Percentiles rank a stretch among this genome's conserved stretches.
Evolutionary conservation across 176 grass and related monocot species (phyloP).

Genomic region (Ampelocalamus luodianensis): DNA sequence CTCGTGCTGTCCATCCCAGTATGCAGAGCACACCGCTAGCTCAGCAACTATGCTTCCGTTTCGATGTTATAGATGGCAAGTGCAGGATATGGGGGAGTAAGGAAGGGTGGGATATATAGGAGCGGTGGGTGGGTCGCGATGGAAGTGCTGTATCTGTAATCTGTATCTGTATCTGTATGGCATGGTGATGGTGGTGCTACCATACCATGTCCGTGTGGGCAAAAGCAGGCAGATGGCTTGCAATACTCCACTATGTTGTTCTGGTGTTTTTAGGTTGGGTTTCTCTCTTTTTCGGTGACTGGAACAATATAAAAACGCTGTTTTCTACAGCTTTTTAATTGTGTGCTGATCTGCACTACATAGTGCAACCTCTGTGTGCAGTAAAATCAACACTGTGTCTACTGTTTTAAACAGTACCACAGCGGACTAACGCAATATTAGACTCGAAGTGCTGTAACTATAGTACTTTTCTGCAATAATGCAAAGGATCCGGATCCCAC

Average conservation of each 20-base stretch:
- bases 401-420: too few relatives aligned
- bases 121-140: conserved; percentile 8
- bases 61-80: background rate
- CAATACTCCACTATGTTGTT: background rate
- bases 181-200: background rate
- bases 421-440: too few relatives aligned
- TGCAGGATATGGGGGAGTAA: background rate
- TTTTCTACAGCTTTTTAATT: too few relatives aligned
- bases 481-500: too few relatives aligned
- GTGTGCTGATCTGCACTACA: too few relatives aligned
- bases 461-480: too few relatives aligned
- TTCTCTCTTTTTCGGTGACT: conserved; percentile 12
- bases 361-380: too few relatives aligned
- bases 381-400: too few relatives aligned
- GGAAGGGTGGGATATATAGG: conserved; percentile 41
- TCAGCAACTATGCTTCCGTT: background rate
- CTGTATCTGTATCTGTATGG: background rate
- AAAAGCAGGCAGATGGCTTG: background rate
- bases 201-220: conserved; percentile 24
- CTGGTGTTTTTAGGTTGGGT: background rate
- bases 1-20: conserved; percentile 56
- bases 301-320: too few relatives aligned
- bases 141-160: background rate
- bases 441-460: too few relatives aligned
- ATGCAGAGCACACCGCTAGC: background rate